These are phyloP conservation scores for Ambrosia artemisiifolia DNA, from an alignment of 129 eudicot species.

Conservation along the genomic window DNA sequence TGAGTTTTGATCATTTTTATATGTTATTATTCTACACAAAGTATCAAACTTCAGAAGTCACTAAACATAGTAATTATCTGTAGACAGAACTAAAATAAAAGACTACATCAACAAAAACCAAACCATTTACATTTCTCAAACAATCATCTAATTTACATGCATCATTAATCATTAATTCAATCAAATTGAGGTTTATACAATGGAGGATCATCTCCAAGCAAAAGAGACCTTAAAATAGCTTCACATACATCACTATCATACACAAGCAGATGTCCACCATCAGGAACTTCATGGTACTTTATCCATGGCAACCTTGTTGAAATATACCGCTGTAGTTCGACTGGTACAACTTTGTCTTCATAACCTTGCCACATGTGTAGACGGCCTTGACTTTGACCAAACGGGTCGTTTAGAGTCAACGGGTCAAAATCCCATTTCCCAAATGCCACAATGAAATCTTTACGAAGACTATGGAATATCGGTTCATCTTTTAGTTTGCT, in stretches of 20 bases:
- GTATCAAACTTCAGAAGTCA: no score
- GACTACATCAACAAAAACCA: constrained; percentile 12
- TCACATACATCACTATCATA: constrained; percentile 85
- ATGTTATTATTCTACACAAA: no score
- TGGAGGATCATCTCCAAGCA: constrained; percentile 82
- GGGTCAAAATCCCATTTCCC: constrained; percentile 99
- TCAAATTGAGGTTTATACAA: constrained; percentile 50
- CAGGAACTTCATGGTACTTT: constrained; percentile 83
- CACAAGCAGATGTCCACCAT: constrained; percentile 89
- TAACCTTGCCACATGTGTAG: constrained; percentile 86
- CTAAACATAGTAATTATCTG: no score
- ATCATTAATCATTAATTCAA: constrained; percentile 11
- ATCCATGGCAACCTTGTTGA: constrained; percentile 73
- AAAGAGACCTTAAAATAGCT: constrained; percentile 77
- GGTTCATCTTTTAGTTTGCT: constrained; percentile 51
- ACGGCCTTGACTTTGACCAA: constrained; percentile 34
- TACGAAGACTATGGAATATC: constrained; percentile 63
- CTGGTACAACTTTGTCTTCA: constrained; percentile 87
- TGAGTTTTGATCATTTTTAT: no score
- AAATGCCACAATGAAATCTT: constrained; percentile 72
- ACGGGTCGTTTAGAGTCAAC: constrained; percentile 57
- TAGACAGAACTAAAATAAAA: no score
- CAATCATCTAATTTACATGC: constrained; percentile 26
- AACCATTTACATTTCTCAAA: constrained; percentile 22
- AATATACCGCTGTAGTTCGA: constrained; percentile 61